Conservation (phyloP, 2,329 filamentous ascomycete genomes). For the Sporothrix protearum region DNA sequence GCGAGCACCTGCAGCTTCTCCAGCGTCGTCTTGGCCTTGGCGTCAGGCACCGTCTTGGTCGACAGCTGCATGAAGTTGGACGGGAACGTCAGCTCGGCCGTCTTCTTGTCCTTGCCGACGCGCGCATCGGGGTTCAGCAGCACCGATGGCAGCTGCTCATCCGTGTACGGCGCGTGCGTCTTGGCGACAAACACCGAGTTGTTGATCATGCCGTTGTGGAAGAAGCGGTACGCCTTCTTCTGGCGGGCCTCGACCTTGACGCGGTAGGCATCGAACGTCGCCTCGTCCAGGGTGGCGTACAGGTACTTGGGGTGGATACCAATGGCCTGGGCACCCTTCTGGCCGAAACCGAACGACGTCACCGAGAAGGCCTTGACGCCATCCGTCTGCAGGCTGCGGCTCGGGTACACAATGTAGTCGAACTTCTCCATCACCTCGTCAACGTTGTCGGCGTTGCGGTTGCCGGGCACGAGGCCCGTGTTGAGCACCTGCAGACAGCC, state of each 20-base stretch:
- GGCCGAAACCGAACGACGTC: conserved; percentile 97
- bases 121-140: conserved; percentile 93
- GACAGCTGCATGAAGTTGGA: conserved; percentile 60
- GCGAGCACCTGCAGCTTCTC: conserved; percentile 76
- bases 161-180: conserved; percentile 81
- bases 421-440: conserved; percentile 96
- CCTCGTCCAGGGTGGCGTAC: conserved; percentile 86
- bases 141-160: conserved; percentile 79
- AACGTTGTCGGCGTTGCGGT: conserved; percentile 96
- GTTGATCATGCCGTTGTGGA: conserved; percentile 97
- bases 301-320: conserved; percentile 96
- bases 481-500: conserved; percentile 94
- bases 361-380: conserved; percentile 98
- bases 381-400: conserved; percentile 91
- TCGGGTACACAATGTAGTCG: conserved; percentile 96
- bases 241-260: conserved; percentile 86
- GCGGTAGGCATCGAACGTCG: conserved; percentile 77
- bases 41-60: conserved; percentile 47
- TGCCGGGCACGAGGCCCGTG: conserved; percentile 88
- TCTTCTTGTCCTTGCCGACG: conserved; percentile 82
- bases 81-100: conserved; percentile 71
- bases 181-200: conserved; percentile 98
- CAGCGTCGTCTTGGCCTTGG: conserved; percentile 59
- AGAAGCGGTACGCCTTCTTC: conserved; percentile 98
- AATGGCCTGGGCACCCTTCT: conserved; percentile 96